Percentiles rank a stretch among this genome's conserved stretches.
These are phyloP conservation scores for Alternaria arborescens DNA, from an alignment of 2,329 filamentous ascomycete genomes.

Conservation along the genomic window DNA sequence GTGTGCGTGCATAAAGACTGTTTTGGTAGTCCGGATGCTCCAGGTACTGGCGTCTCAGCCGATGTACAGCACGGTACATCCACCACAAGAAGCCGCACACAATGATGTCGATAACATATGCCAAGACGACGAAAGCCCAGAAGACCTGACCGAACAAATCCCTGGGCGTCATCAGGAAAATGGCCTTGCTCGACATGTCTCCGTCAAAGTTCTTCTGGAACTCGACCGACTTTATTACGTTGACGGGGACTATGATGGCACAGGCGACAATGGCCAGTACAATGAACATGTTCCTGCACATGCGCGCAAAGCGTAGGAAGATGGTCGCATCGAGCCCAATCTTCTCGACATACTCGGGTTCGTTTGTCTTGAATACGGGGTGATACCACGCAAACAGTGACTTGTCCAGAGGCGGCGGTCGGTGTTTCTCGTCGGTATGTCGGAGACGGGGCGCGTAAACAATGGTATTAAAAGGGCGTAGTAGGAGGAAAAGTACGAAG, in stretches of 20 bases:
- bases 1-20: slow-evolving; percentile 77
- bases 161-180: slow-evolving; percentile 52
- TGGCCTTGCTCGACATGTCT: slow-evolving; percentile 15
- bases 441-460: slow-evolving; percentile 96
- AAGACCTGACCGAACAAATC: slow-evolving; percentile 59
- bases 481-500: slow-evolving; percentile 82
- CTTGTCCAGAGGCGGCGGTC: slow-evolving; percentile 84
- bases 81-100: slow-evolving; percentile 85
- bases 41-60: slow-evolving; percentile 80
- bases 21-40: slow-evolving; percentile 86
- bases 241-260: slow-evolving; percentile 81
- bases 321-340: slow-evolving; percentile 91
- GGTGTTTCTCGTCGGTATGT: slow-evolving; percentile 88
- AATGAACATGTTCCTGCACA: slow-evolving; percentile 92
- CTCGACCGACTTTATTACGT: slow-evolving; percentile 57
- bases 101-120: slow-evolving; percentile 75
- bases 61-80: slow-evolving; percentile 80
- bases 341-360: slow-evolving; percentile 78
- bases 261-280: slow-evolving; percentile 76
- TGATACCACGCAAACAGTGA: slow-evolving; percentile 87
- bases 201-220: slow-evolving; percentile 21
- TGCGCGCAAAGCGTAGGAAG: slow-evolving; percentile 86
- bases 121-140: slow-evolving; percentile 67
- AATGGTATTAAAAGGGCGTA: slow-evolving; percentile 88
- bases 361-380: slow-evolving; percentile 79